Percentiles rank a stretch among this genome's conserved stretches.
These are phyloP conservation scores for Daldinia childiae DNA, from an alignment of 495 filamentous ascomycete species.

Conservation along the genomic window DNA sequence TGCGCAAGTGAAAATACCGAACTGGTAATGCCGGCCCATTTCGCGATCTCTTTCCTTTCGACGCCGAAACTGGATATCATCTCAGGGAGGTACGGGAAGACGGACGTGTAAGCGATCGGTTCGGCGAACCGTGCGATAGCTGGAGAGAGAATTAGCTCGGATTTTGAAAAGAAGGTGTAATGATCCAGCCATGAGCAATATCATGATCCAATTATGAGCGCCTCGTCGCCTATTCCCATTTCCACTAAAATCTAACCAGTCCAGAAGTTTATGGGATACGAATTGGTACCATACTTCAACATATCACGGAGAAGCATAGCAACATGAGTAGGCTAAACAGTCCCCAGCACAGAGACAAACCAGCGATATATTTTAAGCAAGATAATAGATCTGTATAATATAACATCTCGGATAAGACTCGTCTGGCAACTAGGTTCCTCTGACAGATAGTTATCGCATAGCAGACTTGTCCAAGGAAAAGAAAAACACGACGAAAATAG, in stretches of 20 bases:
- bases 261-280: background rate
- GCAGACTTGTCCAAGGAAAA: background rate
- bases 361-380: constrained; percentile 28
- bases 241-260: constrained; percentile 1
- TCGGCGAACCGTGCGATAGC: constrained; percentile 86
- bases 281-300: constrained; percentile 27
- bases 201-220: background rate
- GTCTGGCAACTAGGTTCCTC: background rate
- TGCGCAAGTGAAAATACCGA: constrained; percentile 79
- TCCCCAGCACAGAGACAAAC: constrained; percentile 8
- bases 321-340: background rate
- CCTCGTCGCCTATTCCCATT: background rate
- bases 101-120: constrained; percentile 80
- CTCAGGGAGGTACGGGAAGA: constrained; percentile 90
- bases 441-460: constrained; percentile 6
- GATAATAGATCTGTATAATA: constrained; percentile 21
- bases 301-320: constrained; percentile 34
- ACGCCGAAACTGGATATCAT: constrained; percentile 85
- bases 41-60: constrained; percentile 74
- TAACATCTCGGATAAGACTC: background rate
- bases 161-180: constrained; percentile 8
- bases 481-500: background rate
- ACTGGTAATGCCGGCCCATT: constrained; percentile 78
- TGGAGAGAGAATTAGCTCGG: constrained; percentile 48
- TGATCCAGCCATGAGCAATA: constrained; percentile 17